A percentile compares a stretch with the other conserved stretches of the same genome.
These are phyloP conservation scores for Rhododendron molle DNA, from an alignment of 148 eudicot species.

Conservation along the genomic window DNA sequence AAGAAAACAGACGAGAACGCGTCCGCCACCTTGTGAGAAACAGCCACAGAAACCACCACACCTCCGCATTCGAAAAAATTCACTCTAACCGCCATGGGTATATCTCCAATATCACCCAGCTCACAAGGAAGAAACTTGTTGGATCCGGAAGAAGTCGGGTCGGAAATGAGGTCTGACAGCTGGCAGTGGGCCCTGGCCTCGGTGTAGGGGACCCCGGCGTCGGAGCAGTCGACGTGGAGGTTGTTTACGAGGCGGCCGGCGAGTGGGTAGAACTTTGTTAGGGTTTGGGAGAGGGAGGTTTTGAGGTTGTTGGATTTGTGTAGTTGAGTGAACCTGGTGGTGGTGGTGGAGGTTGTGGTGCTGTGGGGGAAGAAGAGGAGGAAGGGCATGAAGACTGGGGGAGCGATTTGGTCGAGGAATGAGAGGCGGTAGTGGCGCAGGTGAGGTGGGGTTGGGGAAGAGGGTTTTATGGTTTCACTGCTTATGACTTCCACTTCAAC, in stretches of 20 bases:
- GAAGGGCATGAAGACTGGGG: constrained; percentile 7
- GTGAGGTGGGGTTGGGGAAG: background rate
- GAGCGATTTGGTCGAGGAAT: background rate
- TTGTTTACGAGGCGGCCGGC: constrained; percentile 38
- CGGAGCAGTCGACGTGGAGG: constrained; percentile 37
- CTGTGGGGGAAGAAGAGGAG: background rate
- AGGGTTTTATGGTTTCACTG: background rate
- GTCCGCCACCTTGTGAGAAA: constrained; percentile 34
- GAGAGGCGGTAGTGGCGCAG: constrained; percentile 9
- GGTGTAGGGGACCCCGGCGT: constrained; percentile 28
- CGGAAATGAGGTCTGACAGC: constrained; percentile 10
- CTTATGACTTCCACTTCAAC: background rate
- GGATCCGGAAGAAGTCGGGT: constrained; percentile 16
- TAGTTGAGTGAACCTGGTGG: constrained; percentile 9
- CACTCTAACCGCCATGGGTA: constrained; percentile 24
- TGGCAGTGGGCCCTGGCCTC: constrained; percentile 23
- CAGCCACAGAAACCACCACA: constrained; percentile 7
- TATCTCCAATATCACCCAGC: constrained; percentile 2
- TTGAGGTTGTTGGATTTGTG: constrained; percentile 18
- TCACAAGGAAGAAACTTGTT: constrained; percentile 28
- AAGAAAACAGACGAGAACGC: constrained; percentile 22
- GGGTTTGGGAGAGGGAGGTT: constrained; percentile 25
- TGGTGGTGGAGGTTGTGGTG: background rate
- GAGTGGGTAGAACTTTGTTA: constrained; percentile 43
- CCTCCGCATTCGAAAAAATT: constrained; percentile 31